Conservation (phyloP, 2,329 filamentous ascomycete species). For the Nemania bipapillata region DNA sequence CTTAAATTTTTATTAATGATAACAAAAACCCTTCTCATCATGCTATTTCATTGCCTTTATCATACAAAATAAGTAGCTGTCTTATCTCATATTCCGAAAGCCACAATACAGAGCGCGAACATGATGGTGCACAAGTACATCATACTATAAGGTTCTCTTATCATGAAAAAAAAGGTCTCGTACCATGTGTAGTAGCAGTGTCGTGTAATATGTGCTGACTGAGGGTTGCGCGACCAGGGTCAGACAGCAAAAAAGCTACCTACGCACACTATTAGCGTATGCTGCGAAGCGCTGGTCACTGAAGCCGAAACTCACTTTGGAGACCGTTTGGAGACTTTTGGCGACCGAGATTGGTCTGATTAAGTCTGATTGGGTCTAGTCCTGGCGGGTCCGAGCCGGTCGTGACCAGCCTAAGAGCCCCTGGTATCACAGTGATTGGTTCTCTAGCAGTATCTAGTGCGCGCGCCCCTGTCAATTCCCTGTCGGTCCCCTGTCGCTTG, state of each 20-base stretch:
- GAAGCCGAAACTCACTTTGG: too few species aligned
- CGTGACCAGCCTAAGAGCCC: not conserved
- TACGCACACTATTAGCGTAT: not conserved
- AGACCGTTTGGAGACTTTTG: slow-evolving; percentile 26
- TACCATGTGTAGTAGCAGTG: too few species aligned
- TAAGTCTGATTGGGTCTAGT: not conserved
- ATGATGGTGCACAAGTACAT: not conserved
- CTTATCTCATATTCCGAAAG: not conserved
- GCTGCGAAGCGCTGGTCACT: slow-evolving; percentile 23
- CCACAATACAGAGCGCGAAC: not conserved
- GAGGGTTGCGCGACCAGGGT: not conserved
- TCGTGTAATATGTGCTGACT: too few species aligned
- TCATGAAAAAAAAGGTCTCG: not conserved
- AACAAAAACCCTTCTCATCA: not conserved
- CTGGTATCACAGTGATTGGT: slow-evolving; percentile 26
- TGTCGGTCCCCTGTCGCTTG: slow-evolving; percentile 37
- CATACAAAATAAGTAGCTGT: not conserved
- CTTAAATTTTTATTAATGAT: too few species aligned
- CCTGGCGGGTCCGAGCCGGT: not conserved
- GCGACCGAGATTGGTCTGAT: slow-evolving; percentile 5
- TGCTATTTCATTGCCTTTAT: not conserved
- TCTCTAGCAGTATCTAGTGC: too few species aligned
- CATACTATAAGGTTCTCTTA: not conserved
- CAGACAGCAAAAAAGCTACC: not conserved
- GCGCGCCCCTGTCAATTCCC: slow-evolving; percentile 29